A percentile compares a stretch with the other conserved stretches of the same genome.
phyloP scores from a whole-genome alignment of 352 stramenopile genomes.

The Aphanomyces stellatus region DNA sequence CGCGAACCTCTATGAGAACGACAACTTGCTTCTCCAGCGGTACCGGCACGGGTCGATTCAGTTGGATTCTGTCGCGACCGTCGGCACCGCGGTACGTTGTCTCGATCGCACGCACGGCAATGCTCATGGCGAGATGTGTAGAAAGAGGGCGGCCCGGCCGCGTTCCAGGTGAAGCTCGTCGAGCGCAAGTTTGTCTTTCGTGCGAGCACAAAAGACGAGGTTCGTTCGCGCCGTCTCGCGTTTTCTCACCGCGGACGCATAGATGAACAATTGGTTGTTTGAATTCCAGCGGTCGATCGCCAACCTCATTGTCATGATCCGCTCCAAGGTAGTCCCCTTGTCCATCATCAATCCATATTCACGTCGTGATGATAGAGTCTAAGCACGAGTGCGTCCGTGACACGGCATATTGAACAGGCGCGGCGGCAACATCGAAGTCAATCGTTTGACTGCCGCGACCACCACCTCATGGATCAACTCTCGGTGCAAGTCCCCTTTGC shows the following conservation, averaged over 20 bases:
- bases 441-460: constrained; percentile 17
- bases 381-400: constrained; percentile 7
- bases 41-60: constrained; percentile 31
- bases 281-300: constrained; percentile 86
- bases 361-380: constrained; percentile 27
- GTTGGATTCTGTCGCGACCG: constrained; percentile 74
- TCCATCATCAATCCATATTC: constrained; percentile 19
- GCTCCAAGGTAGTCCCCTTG: constrained; percentile 34
- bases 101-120: neutral
- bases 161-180: constrained; percentile 77
- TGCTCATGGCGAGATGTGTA: constrained; percentile 22
- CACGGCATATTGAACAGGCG: constrained; percentile 7
- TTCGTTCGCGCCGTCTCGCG: constrained; percentile 23
- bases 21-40: neutral
- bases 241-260: neutral
- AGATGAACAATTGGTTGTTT: constrained; percentile 87
- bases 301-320: constrained; percentile 71
- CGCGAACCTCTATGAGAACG: neutral
- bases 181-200: constrained; percentile 70
- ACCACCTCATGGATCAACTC: neutral
- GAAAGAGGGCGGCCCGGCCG: constrained; percentile 74
- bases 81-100: constrained; percentile 63
- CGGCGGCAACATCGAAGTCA: constrained; percentile 17
- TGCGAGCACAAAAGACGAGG: constrained; percentile 71
- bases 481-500: neutral